Base-by-base conservation (phyloP, 2,329 filamentous ascomycete species). In the Alternaria brassicicola region DNA sequence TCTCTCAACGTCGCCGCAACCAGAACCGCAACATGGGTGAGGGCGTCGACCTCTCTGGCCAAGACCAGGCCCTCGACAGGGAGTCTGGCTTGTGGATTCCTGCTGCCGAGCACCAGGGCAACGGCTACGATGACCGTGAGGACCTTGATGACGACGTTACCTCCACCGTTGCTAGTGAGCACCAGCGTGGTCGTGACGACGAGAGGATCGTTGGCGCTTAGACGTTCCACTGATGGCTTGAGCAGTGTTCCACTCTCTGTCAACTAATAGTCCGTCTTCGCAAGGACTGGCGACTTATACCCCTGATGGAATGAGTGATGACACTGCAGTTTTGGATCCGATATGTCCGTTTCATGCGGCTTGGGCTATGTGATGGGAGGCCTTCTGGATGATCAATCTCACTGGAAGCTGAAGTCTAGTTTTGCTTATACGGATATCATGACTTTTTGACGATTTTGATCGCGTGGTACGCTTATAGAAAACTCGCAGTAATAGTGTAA, bases 41-140 rank as follows among this genome's bases (percentile, higher is more conserved):
- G 71, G 91, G 91, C 7, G 85, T 93, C 58, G 93, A 97, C 72
- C 85, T 97, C 36, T 90, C 91, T 2, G 85, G 84, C 46, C 94
- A 97, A 80, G 93, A 97, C 74, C 85, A 86, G 46, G 89, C 91
- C 62, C 87, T 92, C 63, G 90, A 91, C 73, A 84, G 89, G 57
- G 91, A 94, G 74, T 92, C 90, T 12, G 87, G 88, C 61, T 81
- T 88, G 28, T 97, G 94, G 94, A 87, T 93, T 33, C 89, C 89
- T 6, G 91, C 90, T 13, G 85, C 86, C 59, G 83, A 88, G 76
- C 89, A 91, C 72, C 83, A 85, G 69, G 83, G 82, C 25, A 83
- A 87, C 55, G 84, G 85, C 56, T 85, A 87, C 28, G 86, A 88
- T 13, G 88, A 90, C 2, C 87, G 89, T 17, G 86, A 88, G 9